Evolutionary conservation across 2,329 filamentous ascomycete species (phyloP).

Genomic region (Neurospora crassa): DNA sequence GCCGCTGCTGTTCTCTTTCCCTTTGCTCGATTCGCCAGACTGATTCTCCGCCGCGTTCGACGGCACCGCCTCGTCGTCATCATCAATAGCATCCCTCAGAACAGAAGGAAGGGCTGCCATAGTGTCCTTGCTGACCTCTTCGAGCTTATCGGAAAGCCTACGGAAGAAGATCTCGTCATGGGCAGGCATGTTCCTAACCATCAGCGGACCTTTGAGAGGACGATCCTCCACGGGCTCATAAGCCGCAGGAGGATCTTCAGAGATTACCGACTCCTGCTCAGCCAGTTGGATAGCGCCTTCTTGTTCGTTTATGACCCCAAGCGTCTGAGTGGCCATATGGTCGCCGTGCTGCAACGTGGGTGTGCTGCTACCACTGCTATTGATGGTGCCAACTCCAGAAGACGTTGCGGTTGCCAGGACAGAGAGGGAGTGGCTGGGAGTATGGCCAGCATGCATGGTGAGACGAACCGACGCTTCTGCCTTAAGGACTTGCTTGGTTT

Average conservation of each 20-base stretch:
- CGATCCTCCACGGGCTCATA: slow-evolving; percentile 35
- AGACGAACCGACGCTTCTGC: slow-evolving; percentile 41
- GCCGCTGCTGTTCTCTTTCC: slow-evolving; percentile 15
- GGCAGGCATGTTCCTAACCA: slow-evolving; percentile 45
- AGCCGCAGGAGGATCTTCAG: slow-evolving; percentile 14
- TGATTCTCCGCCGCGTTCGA: slow-evolving; percentile 2
- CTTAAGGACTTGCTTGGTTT: slow-evolving; percentile 36
- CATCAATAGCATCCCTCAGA: slow-evolving; percentile 20
- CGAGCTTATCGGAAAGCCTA: slow-evolving; percentile 40
- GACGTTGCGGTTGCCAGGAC: slow-evolving; percentile 35
- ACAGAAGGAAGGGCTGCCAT: slow-evolving; percentile 37
- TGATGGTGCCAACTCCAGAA: slow-evolving; percentile 30
- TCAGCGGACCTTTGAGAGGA: slow-evolving; percentile 41
- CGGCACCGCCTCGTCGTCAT: neutral
- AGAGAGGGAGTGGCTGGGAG: slow-evolving; percentile 50
- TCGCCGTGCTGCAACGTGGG: slow-evolving; percentile 22
- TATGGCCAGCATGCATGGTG: slow-evolving; percentile 54
- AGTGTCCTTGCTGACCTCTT: slow-evolving; percentile 35
- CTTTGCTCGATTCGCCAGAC: slow-evolving; percentile 12
- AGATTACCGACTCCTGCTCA: neutral
- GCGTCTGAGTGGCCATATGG: slow-evolving; percentile 4
- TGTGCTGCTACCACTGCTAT: slow-evolving; percentile 30
- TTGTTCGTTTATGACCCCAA: neutral
- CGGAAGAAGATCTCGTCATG: slow-evolving; percentile 46
- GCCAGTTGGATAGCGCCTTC: neutral